phyloP scores from a whole-genome alignment of 768 basidiomycete genomes.

The Leccinum broughii region DNA sequence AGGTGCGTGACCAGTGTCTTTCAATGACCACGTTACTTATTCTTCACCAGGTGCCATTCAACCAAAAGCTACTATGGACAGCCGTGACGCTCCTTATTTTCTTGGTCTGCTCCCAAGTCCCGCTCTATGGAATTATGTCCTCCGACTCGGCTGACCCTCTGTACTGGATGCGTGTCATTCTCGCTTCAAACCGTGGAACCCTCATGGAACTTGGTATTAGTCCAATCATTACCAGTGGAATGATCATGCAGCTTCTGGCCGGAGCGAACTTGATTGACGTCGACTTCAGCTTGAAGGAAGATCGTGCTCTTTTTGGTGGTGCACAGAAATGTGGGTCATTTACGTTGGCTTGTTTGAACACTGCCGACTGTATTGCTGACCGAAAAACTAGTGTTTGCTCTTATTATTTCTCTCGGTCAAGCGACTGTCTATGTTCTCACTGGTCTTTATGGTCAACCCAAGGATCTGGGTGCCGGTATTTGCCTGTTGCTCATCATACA shows the following conservation, averaged over 20 bases:
- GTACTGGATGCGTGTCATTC: constrained; percentile 99
- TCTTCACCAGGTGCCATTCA: constrained; percentile 81
- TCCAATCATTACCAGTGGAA: constrained; percentile 96
- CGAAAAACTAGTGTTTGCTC: constrained; percentile 76
- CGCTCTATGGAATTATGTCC: constrained; percentile 99
- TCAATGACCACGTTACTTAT: constrained; percentile 6
- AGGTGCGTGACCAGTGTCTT: constrained; percentile 49
- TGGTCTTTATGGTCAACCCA: constrained; percentile 93
- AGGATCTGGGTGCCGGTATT: constrained; percentile 93
- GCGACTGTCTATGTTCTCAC: constrained; percentile 97
- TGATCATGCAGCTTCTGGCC: constrained; percentile 99
- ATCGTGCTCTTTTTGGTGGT: constrained; percentile 91
- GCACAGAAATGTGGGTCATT: constrained; percentile 87
- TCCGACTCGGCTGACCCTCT: constrained; percentile 99
- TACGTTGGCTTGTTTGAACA: background rate
- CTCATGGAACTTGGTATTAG: constrained; percentile 99
- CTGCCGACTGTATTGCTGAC: background rate
- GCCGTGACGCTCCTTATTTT: constrained; percentile 99
- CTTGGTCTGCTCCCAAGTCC: constrained; percentile 98
- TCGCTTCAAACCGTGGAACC: constrained; percentile 97
- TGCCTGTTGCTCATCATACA: constrained; percentile 97
- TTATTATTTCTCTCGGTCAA: constrained; percentile 95
- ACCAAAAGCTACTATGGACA: constrained; percentile 98
- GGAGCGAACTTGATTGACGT: constrained; percentile 98
- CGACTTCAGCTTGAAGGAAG: constrained; percentile 96